Conservation (phyloP, 495 filamentous ascomycete genomes). For the Glutinoglossum americanum region DNA sequence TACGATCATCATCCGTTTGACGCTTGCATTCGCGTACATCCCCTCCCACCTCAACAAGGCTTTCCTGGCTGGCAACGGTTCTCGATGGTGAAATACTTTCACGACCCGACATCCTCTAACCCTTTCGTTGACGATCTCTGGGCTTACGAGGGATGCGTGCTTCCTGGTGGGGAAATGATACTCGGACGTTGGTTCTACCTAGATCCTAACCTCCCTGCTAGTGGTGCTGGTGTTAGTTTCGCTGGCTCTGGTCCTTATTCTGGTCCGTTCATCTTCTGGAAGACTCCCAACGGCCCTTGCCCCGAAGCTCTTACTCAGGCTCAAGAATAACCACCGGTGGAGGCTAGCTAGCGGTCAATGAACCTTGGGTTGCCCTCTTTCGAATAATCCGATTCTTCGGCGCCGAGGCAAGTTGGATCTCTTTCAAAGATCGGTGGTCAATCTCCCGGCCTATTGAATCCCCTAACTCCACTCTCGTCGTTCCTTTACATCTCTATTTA, state of each 20-base stretch:
- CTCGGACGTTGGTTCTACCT: slow-evolving; percentile 5
- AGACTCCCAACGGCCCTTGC: not conserved
- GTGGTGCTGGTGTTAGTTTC: not conserved
- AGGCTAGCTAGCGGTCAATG: too few relatives aligned
- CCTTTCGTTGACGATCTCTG: not conserved
- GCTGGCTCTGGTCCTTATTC: not conserved
- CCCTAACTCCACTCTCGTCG: too few relatives aligned
- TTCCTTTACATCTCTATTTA: too few relatives aligned
- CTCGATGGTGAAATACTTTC: slow-evolving; percentile 5
- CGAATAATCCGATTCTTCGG: not conserved
- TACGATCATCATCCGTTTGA: not conserved
- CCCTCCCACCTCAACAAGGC: not conserved
- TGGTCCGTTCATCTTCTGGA: slow-evolving; percentile 6
- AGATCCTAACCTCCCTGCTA: not conserved
- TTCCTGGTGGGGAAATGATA: slow-evolving; percentile 4
- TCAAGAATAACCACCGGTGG: too few relatives aligned
- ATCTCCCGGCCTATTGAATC: too few relatives aligned
- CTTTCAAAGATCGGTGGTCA: too few relatives aligned
- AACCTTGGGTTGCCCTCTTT: not conserved
- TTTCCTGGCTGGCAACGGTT: slow-evolving; percentile 5
- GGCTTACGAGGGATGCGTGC: slow-evolving; percentile 6
- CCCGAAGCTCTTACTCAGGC: too few relatives aligned
- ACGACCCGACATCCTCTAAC: not conserved
- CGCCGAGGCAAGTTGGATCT: too few relatives aligned
- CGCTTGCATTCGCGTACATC: not conserved